phyloP scores from a whole-genome alignment of 768 basidiomycete genomes.

The Lepiota brunneoincarnata region DNA sequence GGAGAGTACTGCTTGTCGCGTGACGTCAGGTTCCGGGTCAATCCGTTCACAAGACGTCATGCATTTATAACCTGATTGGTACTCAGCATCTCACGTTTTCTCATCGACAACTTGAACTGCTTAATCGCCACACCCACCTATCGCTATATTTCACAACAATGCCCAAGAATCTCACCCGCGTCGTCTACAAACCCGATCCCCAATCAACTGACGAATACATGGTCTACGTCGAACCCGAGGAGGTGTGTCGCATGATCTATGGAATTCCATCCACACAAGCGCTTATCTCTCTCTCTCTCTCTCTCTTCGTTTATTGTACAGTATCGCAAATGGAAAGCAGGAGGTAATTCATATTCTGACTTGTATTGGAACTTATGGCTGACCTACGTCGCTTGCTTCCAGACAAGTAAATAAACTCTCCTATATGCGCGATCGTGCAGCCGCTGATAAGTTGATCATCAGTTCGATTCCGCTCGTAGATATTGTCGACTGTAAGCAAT shows the following conservation, averaged over 20 bases:
- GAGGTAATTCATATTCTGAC: constrained; percentile 50
- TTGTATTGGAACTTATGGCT: constrained; percentile 15
- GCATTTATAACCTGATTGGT: constrained; percentile 16
- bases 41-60: constrained; percentile 25
- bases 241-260: constrained; percentile 41
- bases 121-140: constrained; percentile 7
- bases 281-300: constrained; percentile 12
- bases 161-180: constrained; percentile 55
- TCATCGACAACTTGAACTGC: constrained; percentile 1
- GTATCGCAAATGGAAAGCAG: constrained; percentile 78
- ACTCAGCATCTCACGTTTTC: constrained; percentile 6
- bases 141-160: constrained; percentile 24
- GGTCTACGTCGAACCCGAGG: constrained; percentile 60
- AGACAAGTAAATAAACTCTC: constrained; percentile 62
- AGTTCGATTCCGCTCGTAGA: constrained; percentile 70
- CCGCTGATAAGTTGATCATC: constrained; percentile 14
- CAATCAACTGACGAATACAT: constrained; percentile 73
- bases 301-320: constrained; percentile 23
- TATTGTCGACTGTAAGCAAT: constrained; percentile 74
- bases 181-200: constrained; percentile 77
- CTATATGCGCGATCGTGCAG: neutral
- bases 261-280: neutral
- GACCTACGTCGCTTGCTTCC: constrained; percentile 13
- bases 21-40: constrained; percentile 22
- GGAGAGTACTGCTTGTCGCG: constrained; percentile 14